phyloP scores from a whole-genome alignment of 306 rosid species.

The Coriaria nepalensis region DNA sequence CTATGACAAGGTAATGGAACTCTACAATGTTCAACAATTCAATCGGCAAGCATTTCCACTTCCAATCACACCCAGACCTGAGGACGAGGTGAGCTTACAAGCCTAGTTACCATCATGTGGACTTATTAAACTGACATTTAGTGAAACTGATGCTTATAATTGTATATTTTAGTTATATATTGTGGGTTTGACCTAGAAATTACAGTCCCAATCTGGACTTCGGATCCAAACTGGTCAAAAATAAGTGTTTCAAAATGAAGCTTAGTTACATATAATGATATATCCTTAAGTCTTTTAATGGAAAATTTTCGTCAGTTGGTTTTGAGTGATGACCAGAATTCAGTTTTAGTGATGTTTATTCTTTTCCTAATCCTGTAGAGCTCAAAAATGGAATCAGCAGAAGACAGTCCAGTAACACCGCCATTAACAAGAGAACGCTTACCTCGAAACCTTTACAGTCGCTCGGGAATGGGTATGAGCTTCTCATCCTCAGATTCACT shows the following conservation, averaged over 20 bases:
- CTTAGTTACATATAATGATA: too few relatives aligned
- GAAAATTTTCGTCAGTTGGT: too few relatives aligned
- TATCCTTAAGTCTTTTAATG: too few relatives aligned
- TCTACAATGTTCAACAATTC: slow-evolving; percentile 91
- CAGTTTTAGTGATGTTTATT: too few relatives aligned
- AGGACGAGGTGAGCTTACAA: slow-evolving; percentile 57
- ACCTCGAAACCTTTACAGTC: slow-evolving; percentile 51
- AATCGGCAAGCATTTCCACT: slow-evolving; percentile 76
- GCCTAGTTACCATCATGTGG: slow-evolving; percentile 6
- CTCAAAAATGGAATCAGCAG: slow-evolving; percentile 66
- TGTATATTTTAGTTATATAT: too few relatives aligned
- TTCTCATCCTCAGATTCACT: slow-evolving; percentile 87
- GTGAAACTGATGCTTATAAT: neutral
- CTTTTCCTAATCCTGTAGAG: slow-evolving; percentile 28
- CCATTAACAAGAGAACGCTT: slow-evolving; percentile 62
- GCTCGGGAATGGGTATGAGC: slow-evolving; percentile 42
- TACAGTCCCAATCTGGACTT: too few relatives aligned
- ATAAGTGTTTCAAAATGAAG: too few relatives aligned
- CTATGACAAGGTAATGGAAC: slow-evolving; percentile 84
- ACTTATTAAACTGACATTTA: neutral
- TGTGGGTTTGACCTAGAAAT: too few relatives aligned
- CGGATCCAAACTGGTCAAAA: too few relatives aligned
- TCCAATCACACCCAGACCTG: slow-evolving; percentile 87
- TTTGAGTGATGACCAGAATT: too few relatives aligned
- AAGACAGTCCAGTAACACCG: slow-evolving; percentile 84